Base-by-base conservation (phyloP, 805 yeast genomes). In the Sugiyamaella marilandica region DNA sequence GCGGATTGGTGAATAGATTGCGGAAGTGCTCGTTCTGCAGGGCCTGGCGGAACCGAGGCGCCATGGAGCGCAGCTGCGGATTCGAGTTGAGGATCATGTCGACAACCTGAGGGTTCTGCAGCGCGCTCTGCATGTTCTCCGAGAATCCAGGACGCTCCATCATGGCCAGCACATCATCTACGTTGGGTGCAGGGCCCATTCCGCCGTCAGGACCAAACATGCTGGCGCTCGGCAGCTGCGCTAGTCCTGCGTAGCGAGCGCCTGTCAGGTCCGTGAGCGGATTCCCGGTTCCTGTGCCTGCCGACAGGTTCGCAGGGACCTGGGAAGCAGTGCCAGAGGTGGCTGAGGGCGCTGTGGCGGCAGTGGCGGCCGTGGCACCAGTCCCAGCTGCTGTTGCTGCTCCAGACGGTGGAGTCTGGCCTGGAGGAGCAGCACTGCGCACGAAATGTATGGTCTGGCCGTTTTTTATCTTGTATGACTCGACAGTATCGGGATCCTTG, bases 151-250 rank as follows among this genome's bases (percentile, higher is more conserved):
- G 99, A 59, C 81, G 80, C 16, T 82, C 83, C 84, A 94, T 76
- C 86, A 88, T 81, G 51, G 77, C 74, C 34, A 81, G 73, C 70
- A 92, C 66, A 56, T 87, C 90, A 48, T 85, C 91, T 46, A 87
- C 85, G 60, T 81, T 83, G 10, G 95, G 91, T 62, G 84, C 72
- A 45, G 79, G 80, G 41, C 83, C 83, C 87, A 85, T 80, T 14
- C 97, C 98, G 39, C 95, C 96, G 68, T 91, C 97, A 26, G 96
- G 91, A 1, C 97, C 97, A 72, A 92, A 90, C 85, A 88, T 79
- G 45, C 84, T 80, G 1, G 89, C 88, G 2, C 87, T 78, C 4
- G 99, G 98, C 69, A 94, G 75, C 62, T 89, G 91, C 7, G 90
- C 79, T 62, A 82, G 83, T 1, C 99, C 99, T 2, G 98, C 97